phyloP scores from a whole-genome alignment of 2,329 filamentous ascomycete species.

The Penicillium sumatraense region DNA sequence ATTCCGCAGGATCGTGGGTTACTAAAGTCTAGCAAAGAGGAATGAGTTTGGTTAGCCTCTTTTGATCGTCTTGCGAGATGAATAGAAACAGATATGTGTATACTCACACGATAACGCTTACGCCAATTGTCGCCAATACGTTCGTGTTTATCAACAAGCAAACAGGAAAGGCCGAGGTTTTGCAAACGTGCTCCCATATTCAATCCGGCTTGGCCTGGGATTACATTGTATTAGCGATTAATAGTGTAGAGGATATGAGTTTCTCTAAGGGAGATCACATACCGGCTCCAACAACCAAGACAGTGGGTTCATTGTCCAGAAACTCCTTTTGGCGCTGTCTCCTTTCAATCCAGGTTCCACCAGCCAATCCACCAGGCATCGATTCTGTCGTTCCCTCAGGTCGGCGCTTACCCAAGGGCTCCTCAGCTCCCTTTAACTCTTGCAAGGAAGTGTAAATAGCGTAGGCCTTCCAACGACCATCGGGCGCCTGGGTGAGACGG shows the following conservation, averaged over 20 bases:
- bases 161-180: conserved; percentile 42
- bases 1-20: conserved; percentile 47
- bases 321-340: conserved; percentile 38
- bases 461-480: conserved; percentile 44
- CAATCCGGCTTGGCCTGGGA: conserved; percentile 48
- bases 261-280: too few species aligned
- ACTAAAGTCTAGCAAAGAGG: conserved; percentile 23
- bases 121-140: conserved; percentile 57
- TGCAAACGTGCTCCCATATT: conserved; percentile 48
- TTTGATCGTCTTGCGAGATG: too few species aligned
- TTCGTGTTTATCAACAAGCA: conserved; percentile 53
- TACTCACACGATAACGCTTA: conserved; percentile 50
- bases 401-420: conserved; percentile 38
- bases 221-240: background rate
- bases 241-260: too few species aligned
- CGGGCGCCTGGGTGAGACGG: conserved; percentile 35
- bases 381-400: conserved; percentile 39
- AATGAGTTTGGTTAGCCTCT: background rate
- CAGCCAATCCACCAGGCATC: conserved; percentile 36
- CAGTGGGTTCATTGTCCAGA: conserved; percentile 41
- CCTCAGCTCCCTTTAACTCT: conserved; percentile 39
- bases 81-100: background rate
- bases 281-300: conserved; percentile 50
- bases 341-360: conserved; percentile 45
- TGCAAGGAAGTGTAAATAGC: conserved; percentile 45